These are phyloP conservation scores for Candida golubevii DNA, from an alignment of 805 yeast species.

Conservation along the genomic window DNA sequence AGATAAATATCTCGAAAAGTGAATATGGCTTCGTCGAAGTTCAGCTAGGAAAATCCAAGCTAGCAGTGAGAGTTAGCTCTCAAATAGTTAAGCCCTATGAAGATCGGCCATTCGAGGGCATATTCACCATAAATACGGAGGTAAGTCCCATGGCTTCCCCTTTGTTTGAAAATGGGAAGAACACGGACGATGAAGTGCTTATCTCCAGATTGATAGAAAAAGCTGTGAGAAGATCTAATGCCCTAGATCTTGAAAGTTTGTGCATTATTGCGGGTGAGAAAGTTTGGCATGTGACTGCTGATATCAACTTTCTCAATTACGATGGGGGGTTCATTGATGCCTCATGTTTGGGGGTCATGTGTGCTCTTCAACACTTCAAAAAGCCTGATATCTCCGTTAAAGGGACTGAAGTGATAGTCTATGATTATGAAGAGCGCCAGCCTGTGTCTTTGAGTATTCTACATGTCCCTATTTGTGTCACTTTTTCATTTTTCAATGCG, in stretches of 20 bases:
- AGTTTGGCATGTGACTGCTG: conserved; percentile 90
- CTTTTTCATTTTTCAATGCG: conserved; percentile 82
- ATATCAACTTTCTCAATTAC: conserved; percentile 79
- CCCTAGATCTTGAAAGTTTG: conserved; percentile 83
- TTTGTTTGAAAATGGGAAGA: conserved; percentile 67
- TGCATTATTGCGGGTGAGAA: conserved; percentile 89
- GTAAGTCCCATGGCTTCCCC: conserved; percentile 88
- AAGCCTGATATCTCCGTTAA: conserved; percentile 78
- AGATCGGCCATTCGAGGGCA: conserved; percentile 91
- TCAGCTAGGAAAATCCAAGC: conserved; percentile 65
- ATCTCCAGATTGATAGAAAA: conserved; percentile 84
- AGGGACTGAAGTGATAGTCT: conserved; percentile 63
- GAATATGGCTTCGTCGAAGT: conserved; percentile 83
- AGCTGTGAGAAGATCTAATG: conserved; percentile 84
- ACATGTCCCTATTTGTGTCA: conserved; percentile 86
- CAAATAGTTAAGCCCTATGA: conserved; percentile 77
- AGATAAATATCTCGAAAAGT: conserved; percentile 54
- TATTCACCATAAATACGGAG: conserved; percentile 79
- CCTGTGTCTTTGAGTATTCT: conserved; percentile 82
- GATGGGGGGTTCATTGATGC: conserved; percentile 94
- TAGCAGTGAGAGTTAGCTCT: conserved; percentile 70
- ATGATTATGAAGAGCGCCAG: conserved; percentile 70
- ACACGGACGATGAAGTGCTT: conserved; percentile 75
- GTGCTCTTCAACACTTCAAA: conserved; percentile 76
- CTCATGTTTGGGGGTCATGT: conserved; percentile 84